A percentile compares a stretch with the other conserved stretches of the same genome.
Conservation (phyloP, 371 early-diverging fungal genomes). For the Rhizomucor pusillus region DNA sequence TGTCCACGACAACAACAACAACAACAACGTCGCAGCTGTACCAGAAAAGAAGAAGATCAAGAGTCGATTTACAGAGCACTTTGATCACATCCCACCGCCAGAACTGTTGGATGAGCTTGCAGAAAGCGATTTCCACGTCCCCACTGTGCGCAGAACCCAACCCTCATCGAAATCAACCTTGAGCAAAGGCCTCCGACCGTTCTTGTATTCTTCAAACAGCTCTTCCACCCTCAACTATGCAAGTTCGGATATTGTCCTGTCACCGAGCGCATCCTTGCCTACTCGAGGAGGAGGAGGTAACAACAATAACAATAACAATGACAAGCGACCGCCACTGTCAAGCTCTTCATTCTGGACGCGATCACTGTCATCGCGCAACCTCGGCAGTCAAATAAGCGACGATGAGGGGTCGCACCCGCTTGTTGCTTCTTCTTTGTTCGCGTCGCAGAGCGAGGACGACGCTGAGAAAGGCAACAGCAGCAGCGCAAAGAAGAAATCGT, state of each 20-base stretch:
- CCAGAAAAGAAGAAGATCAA: background rate
- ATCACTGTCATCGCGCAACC: conserved; percentile 7
- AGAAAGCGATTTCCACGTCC: conserved; percentile 8
- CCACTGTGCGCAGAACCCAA: conserved; percentile 6
- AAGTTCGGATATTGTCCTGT: background rate
- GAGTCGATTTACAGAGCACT: conserved; percentile 34
- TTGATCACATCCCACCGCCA: conserved; percentile 23
- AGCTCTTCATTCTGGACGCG: conserved; percentile 5
- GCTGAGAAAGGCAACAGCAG: background rate
- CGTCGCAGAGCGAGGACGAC: background rate
- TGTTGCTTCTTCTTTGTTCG: background rate
- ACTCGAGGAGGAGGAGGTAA: conserved; percentile 1
- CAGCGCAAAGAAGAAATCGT: conserved; percentile 3
- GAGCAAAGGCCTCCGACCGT: conserved; percentile 4
- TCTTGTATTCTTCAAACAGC: conserved; percentile 7
- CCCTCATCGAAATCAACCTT: background rate
- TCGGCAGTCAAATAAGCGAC: background rate
- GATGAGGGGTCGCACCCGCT: background rate
- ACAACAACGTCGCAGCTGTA: conserved; percentile 1
- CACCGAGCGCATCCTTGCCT: conserved; percentile 2
- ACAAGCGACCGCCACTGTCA: conserved; percentile 7
- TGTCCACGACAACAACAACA: background rate
- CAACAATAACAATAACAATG: background rate
- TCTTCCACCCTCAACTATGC: conserved; percentile 6
- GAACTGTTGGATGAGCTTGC: conserved; percentile 14